Conservation (phyloP, 2,329 filamentous ascomycete species). For the Exophiala sideris region DNA sequence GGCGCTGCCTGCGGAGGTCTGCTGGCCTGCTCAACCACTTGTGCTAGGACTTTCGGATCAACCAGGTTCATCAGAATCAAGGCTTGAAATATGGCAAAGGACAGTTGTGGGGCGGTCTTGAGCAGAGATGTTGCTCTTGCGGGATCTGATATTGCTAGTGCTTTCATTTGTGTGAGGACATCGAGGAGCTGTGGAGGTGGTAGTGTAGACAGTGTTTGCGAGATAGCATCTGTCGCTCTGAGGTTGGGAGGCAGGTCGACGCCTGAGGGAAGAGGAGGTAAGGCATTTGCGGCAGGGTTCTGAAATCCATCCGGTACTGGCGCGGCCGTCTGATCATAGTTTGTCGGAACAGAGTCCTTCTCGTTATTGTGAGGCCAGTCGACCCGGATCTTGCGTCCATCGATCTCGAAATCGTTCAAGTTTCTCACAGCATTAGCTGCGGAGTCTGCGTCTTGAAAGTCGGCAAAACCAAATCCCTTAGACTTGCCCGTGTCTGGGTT, state of each 20-base stretch:
- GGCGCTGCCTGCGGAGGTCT: constrained; percentile 29
- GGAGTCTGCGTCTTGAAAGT: constrained; percentile 88
- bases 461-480: constrained; percentile 95
- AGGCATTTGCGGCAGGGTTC: constrained; percentile 33
- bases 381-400: constrained; percentile 89
- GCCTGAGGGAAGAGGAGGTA: constrained; percentile 80
- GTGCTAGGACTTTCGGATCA: constrained; percentile 75
- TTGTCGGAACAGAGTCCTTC: constrained; percentile 59
- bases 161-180: constrained; percentile 91
- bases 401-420: constrained; percentile 90
- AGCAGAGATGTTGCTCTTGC: constrained; percentile 81
- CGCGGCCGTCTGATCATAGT: constrained; percentile 45
- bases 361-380: constrained; percentile 94
- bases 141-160: constrained; percentile 76
- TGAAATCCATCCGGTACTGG: constrained; percentile 32
- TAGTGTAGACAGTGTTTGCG: constrained; percentile 79
- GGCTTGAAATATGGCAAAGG: constrained; percentile 93
- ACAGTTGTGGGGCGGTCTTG: constrained; percentile 82
- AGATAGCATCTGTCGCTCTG: constrained; percentile 85
- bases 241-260: constrained; percentile 79
- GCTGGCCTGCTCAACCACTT: constrained; percentile 66
- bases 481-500: constrained; percentile 92
- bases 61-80: constrained; percentile 90
- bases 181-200: constrained; percentile 87
- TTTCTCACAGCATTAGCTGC: constrained; percentile 94